phyloP scores from a whole-genome alignment of 371 early-diverging fungal species.

The Enteropsectra breve region DNA sequence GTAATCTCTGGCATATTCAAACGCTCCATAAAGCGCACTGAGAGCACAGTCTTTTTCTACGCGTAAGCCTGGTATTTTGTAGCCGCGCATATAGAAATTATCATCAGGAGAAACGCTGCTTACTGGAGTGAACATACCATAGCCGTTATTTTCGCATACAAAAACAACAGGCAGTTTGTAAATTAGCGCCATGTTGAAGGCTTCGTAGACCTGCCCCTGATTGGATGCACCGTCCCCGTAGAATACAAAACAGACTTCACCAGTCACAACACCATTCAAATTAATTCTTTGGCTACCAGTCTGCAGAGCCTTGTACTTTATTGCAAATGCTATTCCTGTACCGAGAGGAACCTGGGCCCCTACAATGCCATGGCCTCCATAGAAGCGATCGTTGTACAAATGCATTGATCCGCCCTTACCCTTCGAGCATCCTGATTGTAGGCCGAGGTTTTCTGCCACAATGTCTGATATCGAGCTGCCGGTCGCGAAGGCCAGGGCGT shows the following conservation, averaged over 20 bases:
- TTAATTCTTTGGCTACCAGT: too few species aligned
- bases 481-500: constrained; percentile 83
- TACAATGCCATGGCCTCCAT: constrained; percentile 98
- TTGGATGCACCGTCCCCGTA: constrained; percentile 98
- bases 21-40: constrained; percentile 31
- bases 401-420: constrained; percentile 99
- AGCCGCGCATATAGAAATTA: constrained; percentile 83
- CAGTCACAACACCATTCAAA: constrained; percentile 38
- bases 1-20: constrained; percentile 45
- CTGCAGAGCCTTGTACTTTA: constrained; percentile 71
- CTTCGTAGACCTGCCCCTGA: constrained; percentile 97
- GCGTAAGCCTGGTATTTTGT: constrained; percentile 83
- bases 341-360: constrained; percentile 96
- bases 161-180: constrained; percentile 90
- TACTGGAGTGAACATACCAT: constrained; percentile 94
- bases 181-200: constrained; percentile 94
- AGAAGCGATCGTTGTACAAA: constrained; percentile 87
- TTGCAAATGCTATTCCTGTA: constrained; percentile 84
- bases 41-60: constrained; percentile 69
- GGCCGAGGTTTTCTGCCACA: constrained; percentile 74
- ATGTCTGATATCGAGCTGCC: constrained; percentile 67
- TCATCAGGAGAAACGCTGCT: constrained; percentile 76
- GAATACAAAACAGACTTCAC: constrained; percentile 66
- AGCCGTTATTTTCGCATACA: constrained; percentile 95
- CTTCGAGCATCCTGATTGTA: constrained; percentile 73